Evolutionary conservation across 768 basidiomycete species (phyloP), one percentile per base, ranked within the genome.

Genomic region (Lentinula sp.): DNA sequence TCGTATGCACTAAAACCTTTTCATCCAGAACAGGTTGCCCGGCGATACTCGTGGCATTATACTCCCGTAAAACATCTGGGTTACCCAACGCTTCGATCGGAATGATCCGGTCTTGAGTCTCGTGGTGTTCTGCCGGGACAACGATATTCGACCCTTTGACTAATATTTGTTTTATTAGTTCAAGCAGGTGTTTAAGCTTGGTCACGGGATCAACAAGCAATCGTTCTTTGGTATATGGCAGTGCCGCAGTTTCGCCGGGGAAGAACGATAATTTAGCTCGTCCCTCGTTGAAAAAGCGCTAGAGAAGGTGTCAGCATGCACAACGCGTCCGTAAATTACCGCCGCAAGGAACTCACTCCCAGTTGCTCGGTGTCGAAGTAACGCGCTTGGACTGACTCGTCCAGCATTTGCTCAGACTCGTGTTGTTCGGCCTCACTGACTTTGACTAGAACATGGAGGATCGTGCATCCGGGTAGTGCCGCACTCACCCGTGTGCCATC

Each of bases 1-100:
- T 31, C 2, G 61, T 62, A 35, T 39, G 32, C 11, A 62, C 37
- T 4, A 62, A 15, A 34, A 62, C 51, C 31, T 62, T 55, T 15
- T 39, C 56, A 6, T 39, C 35, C n/a, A 28, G 28, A 16, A 15
- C 18, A 9, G 6, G 7, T 7, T 50, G 28, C 31, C n/a, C n/a
- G 11, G 5, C 21, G 1, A 42, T 11, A 6, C n/a, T 54, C 5
- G 9, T 10, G 3, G 32, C 9, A 15, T 57, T 18, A 21, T 10
- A 62, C 4, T 15, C 34, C 4, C n/a, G 42, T 11, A 37, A 7
- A 32, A 53, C 21, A 16, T 32, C 46, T 1, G 61, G 61, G 10
- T 58, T 5, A 4, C 54, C 54, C 6, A 62, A 40, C 1, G 3
- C 48, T 5, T 21, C 21, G 13, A n/a, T 34, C 3, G 13, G 7